Evolutionary conservation across 2,329 filamentous ascomycete species (phyloP).

Genomic region (Hymenoscyphus fraxineus): DNA sequence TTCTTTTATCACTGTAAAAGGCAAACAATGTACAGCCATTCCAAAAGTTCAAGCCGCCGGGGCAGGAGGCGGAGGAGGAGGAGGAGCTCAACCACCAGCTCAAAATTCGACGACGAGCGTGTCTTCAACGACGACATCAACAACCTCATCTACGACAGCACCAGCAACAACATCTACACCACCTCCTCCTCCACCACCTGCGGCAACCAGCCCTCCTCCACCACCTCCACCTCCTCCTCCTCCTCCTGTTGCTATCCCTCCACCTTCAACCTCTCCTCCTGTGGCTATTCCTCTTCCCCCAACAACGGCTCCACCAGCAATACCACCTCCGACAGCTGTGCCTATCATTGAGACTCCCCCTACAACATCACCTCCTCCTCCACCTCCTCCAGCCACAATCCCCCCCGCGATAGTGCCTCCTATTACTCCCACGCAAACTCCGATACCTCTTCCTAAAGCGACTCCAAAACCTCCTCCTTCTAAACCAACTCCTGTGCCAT

Average conservation of each 20-base stretch:
- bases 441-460: neutral
- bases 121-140: slow-evolving; percentile 13
- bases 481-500: slow-evolving; percentile 7
- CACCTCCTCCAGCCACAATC: slow-evolving; percentile 14
- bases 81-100: slow-evolving; percentile 18
- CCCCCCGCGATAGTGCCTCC: neutral
- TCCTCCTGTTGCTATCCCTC: slow-evolving; percentile 6
- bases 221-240: neutral
- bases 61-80: neutral
- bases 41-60: slow-evolving; percentile 35
- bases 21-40: slow-evolving; percentile 52
- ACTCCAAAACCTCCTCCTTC: slow-evolving; percentile 6
- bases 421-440: slow-evolving; percentile 7
- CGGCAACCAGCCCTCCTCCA: neutral
- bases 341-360: neutral
- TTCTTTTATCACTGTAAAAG: slow-evolving; percentile 47
- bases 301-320: neutral
- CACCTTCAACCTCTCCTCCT: slow-evolving; percentile 9
- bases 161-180: slow-evolving; percentile 1
- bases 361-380: slow-evolving; percentile 6
- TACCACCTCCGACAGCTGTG: neutral
- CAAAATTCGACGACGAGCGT: slow-evolving; percentile 15
- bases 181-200: neutral
- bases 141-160: slow-evolving; percentile 5
- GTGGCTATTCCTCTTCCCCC: neutral